These are phyloP conservation scores for Sugiyamaella lignohabitans DNA, from an alignment of 805 yeast genomes.

Conservation along the genomic window DNA sequence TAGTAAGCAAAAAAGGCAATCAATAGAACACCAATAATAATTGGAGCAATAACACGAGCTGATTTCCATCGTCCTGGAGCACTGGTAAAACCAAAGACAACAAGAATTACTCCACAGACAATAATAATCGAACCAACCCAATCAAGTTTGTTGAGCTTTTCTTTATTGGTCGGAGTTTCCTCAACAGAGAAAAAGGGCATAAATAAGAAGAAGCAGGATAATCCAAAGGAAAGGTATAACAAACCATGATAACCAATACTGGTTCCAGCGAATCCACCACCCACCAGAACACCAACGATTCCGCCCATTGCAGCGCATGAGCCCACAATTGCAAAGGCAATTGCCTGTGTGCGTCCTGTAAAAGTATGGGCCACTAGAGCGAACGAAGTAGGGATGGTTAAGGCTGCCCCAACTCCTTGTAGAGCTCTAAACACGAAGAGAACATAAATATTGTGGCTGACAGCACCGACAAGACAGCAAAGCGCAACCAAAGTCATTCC, in stretches of 20 bases:
- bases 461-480: slow-evolving; percentile 23
- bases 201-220: slow-evolving; percentile 21
- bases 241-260: slow-evolving; percentile 37
- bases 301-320: slow-evolving; percentile 28
- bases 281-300: slow-evolving; percentile 38
- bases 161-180: slow-evolving; percentile 21
- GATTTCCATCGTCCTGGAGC: slow-evolving; percentile 40
- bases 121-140: slow-evolving; percentile 32
- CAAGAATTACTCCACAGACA: slow-evolving; percentile 34
- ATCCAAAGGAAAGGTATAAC: slow-evolving; percentile 36
- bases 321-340: slow-evolving; percentile 27
- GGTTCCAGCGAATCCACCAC: slow-evolving; percentile 40
- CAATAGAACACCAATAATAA: slow-evolving; percentile 35
- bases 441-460: slow-evolving; percentile 33
- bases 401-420: slow-evolving; percentile 42
- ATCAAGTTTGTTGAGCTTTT: slow-evolving; percentile 30
- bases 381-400: slow-evolving; percentile 35
- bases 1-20: slow-evolving; percentile 26
- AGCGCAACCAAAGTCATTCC: slow-evolving; percentile 18
- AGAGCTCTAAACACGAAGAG: slow-evolving; percentile 40
- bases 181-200: slow-evolving; percentile 29
- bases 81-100: slow-evolving; percentile 41
- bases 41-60: slow-evolving; percentile 39
- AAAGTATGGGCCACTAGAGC: slow-evolving; percentile 32
- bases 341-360: slow-evolving; percentile 26